Evolutionary conservation across 2,329 filamentous ascomycete genomes (phyloP), one percentile per base, ranked within the genome.

Genomic region (Fusarium euwallaceae): DNA sequence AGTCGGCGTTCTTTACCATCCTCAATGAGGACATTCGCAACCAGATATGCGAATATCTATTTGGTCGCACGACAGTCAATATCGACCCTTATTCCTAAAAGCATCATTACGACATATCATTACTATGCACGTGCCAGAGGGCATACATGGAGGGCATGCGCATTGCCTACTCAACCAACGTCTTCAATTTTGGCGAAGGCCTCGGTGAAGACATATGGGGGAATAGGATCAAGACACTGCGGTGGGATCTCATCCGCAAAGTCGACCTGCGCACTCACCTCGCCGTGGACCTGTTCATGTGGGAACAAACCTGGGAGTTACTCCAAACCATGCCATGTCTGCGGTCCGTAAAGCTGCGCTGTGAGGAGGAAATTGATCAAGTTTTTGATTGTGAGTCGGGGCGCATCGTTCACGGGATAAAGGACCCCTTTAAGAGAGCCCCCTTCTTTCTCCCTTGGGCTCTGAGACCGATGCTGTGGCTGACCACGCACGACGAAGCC

Each of bases 91-190:
- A 8, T 12, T 16, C 4, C 2, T 14, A 24, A 24, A 4, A 9
- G 43, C 14, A 16, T 16, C 22, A 48, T 3, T 24, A 16, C 22
- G 4, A 48, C 22, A 5, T 22, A 48, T 17, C 55, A 16, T 32
- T 67, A 17, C 51, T 67, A 2, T 16, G 29, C 6, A 56, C 29
- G 16, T 67, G 65, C n/a, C 59, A 61, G 11, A 48, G 65, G 14
- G 60, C 39, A 24, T 45, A 67, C 9, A 20, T 6, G 2, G 65
- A 67, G 22, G 65, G 58, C 20, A 61, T 43, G 7, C 4, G 8
- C 24, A 6, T 45, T 4, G 14, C 45, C 17, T 45, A 43, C 17
- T 24, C 24, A n/a, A 34, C 11, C 39, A 61, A 61, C 10, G 37
- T 61, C 43, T 48, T 48, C 43, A 48, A 48, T 12, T 16, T 45